Evolutionary conservation across 371 early-diverging fungal species (phyloP), one percentile per base, ranked within the genome.

Genomic region (Nematocida sp.): DNA sequence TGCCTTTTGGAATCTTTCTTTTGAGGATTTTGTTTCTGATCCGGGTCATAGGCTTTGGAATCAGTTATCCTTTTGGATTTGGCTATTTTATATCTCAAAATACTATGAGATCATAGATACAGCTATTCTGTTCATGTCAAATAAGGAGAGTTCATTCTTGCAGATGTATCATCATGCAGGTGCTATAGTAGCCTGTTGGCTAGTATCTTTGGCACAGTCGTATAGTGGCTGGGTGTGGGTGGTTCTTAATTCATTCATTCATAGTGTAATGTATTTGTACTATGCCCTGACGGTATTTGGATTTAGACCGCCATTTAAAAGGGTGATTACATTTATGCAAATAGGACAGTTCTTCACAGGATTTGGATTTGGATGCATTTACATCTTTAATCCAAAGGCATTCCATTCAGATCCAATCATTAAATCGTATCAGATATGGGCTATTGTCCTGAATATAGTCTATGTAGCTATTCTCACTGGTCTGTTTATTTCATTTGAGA

Each of bases 101-200:
- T 53, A 55, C 45, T 66, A 67, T 45, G 79, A 79, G 45, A 54
- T 79, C 3, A 41, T 77, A 23, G 79, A 79, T 37, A 79, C 77
- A 19, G 25, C 57, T 15, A 79, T 79, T 11, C 40, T 79, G 2
- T 67, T 76, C 38, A 3, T 66, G 2, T 63, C 58, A n/a, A 46
- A 53, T 23, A 79, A 70, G 60, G 58, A 57, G 37, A 51, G 62
- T 15, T 58, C 70, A 34, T 79, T 79, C 35, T 40, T 79, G n/a
- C 79, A 79, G 46, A 63, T 63, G 61, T 79, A 77, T 38, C 79
- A 79, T 53, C 79, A 79, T 41, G 77, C 79, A 38, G 79, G 79
- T 2, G 79, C 77, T 31, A 79, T 79, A 38, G 48, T 77, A 27
- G 65, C 66, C 15, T 63, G 64, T 48, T 79, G 77, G 76, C 54